Evolutionary conservation across 2,329 filamentous ascomycete species (phyloP), one percentile per base, ranked within the genome.

Genomic region (Xylaria sp.): DNA sequence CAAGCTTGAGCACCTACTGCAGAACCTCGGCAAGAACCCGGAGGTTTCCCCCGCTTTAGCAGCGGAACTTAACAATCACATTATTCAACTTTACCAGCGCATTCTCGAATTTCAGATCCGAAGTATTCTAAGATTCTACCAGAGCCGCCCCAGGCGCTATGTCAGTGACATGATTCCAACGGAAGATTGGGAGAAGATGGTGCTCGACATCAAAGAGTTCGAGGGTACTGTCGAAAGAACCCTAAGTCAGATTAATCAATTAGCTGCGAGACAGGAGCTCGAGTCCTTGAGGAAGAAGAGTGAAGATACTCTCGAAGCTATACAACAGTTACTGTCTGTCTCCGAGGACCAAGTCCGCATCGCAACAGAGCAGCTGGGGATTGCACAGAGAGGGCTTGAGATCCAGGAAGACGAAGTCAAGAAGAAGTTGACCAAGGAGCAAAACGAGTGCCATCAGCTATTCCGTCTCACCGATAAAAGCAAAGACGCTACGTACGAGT

Each of bases 51-150:
- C 5, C 41, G 34, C n/a, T 28, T 45, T 76, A 41, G 71, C 61
- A 50, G 30, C 3, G 5, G 70, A 76, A 48, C 55, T 70, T 18
- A 53, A 67, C 2, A 53, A 9, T 2, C 65, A 70, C 6, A 62
- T 79, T 20, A 61, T 76, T 1, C 64, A 72, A 0, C 74, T 81
- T 6, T 81, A 81, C 61, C 57, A 75, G 34, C 39, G 67, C 13
- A 77, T 81, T 41, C 70, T 81, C n/a, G 73, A 75, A 4, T 81
- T 81, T 41, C 79, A 81, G 58, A 53, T 80, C n/a, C 63, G 60
- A 28, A 78, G 73, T 41, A 75, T 79, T 18, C 57, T 81, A 7
- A 69, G 78, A 34, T 78, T 80, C 60, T 78, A 76, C 55, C 68
- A 61, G n/a, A 72, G 45, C 30, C 20, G 57, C 12, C 12, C 70